phyloP scores from a whole-genome alignment of 2,329 filamentous ascomycete species.

The Karstenula rhodostoma region DNA sequence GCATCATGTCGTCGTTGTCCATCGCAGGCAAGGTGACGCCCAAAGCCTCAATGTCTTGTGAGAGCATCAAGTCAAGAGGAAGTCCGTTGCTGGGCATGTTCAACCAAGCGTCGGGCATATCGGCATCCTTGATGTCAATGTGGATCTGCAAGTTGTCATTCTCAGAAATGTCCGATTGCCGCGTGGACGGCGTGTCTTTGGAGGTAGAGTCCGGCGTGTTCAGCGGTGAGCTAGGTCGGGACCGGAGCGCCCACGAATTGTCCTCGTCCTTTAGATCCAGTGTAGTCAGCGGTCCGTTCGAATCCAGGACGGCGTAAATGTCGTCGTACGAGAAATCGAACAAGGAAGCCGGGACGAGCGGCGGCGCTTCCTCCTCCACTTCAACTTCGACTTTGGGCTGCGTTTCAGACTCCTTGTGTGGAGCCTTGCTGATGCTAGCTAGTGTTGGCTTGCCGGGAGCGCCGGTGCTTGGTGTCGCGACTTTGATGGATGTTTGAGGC shows the following conservation, averaged over 20 bases:
- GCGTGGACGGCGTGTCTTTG: conserved; percentile 49
- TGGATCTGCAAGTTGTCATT: conserved; percentile 53
- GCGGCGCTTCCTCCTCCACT: conserved; percentile 33
- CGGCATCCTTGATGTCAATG: conserved; percentile 45
- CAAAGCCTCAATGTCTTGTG: conserved; percentile 40
- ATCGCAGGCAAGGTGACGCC: conserved; percentile 43
- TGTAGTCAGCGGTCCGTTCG: conserved; percentile 41
- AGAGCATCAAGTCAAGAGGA: conserved; percentile 42
- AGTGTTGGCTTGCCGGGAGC: conserved; percentile 44
- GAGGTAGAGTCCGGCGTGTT: conserved; percentile 46
- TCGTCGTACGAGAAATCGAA: conserved; percentile 46
- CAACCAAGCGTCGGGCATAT: conserved; percentile 45
- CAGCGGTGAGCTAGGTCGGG: conserved; percentile 41
- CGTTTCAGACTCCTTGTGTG: conserved; percentile 36
- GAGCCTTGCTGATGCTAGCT: conserved; percentile 33
- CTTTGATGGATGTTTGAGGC: conserved; percentile 45
- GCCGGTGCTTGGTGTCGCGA: conserved; percentile 43
- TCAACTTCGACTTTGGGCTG: conserved; percentile 26
- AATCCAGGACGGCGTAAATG: conserved; percentile 42
- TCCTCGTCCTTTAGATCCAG: conserved; percentile 47
- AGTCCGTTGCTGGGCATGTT: conserved; percentile 36
- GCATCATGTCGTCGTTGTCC: conserved; percentile 46
- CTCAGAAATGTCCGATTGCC: conserved; percentile 53
- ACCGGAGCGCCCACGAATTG: conserved; percentile 44
- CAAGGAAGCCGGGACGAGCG: conserved; percentile 36